phyloP scores from a whole-genome alignment of 495 filamentous ascomycete species.

The Chaetomium fimeti region DNA sequence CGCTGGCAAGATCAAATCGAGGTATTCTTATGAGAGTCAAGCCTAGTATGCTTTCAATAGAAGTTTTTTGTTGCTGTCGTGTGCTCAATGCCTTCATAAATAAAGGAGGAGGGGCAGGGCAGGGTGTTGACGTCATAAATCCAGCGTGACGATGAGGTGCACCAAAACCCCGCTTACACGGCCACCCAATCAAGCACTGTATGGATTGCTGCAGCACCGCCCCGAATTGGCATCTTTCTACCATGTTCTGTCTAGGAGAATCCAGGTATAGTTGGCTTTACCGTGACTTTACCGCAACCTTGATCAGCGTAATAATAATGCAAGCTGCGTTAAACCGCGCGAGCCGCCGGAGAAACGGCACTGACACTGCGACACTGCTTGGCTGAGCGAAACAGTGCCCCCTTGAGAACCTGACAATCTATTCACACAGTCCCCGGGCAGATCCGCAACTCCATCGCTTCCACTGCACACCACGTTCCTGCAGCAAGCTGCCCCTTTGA shows the following conservation, averaged over 20 bases:
- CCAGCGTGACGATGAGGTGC: conserved; percentile 31
- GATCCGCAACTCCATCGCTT: background rate
- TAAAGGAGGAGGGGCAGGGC: background rate
- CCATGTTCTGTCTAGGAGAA: too few species aligned
- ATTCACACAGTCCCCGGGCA: conserved; percentile 2
- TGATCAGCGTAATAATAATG: too few species aligned
- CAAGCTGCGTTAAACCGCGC: too few species aligned
- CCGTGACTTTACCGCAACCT: too few species aligned
- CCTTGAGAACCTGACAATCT: too few species aligned
- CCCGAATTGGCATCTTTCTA: too few species aligned
- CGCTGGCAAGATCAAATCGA: background rate
- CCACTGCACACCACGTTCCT: background rate
- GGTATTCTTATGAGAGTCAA: background rate
- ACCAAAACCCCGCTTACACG: background rate
- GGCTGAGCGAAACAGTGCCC: too few species aligned
- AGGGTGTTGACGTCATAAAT: conserved; percentile 19
- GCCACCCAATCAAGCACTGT: background rate
- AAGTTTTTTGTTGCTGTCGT: background rate
- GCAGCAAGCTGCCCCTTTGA: background rate
- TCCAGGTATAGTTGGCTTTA: too few species aligned
- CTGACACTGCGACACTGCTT: too few species aligned
- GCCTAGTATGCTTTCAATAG: background rate
- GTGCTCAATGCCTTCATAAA: background rate
- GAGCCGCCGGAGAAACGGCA: too few species aligned
- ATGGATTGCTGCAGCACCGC: background rate